These are phyloP conservation scores for Xylariaceae sp. DNA, from an alignment of 2,329 filamentous ascomycete species.

Conservation along the genomic window DNA sequence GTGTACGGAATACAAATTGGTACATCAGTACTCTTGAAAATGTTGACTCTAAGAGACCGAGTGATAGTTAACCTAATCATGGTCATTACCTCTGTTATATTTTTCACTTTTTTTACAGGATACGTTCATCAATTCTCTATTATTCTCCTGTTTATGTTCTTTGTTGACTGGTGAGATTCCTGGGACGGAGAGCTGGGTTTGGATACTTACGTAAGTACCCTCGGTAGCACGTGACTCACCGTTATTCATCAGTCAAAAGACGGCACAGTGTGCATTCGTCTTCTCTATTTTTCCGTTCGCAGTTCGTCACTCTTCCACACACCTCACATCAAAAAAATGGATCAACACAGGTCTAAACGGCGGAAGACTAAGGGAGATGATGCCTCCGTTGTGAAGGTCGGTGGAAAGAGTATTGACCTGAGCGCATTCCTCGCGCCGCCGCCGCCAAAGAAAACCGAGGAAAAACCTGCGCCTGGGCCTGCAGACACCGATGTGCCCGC, in stretches of 20 bases:
- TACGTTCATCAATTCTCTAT: too few species aligned
- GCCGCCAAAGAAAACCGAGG: conserved; percentile 25
- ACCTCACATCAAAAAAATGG: conserved; percentile 19
- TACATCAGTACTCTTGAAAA: too few species aligned
- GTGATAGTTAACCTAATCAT: too few species aligned
- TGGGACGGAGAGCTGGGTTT: too few species aligned
- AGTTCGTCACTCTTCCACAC: not conserved
- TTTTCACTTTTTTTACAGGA: too few species aligned
- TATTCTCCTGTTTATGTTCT: too few species aligned
- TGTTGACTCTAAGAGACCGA: too few species aligned
- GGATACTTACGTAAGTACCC: too few species aligned
- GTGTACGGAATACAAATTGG: too few species aligned
- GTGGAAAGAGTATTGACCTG: conserved; percentile 45
- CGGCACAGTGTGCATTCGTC: conserved; percentile 14
- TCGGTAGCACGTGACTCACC: conserved; percentile 12
- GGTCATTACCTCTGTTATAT: too few species aligned
- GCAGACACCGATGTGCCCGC: conserved; percentile 3
- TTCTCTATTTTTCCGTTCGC: conserved; percentile 6
- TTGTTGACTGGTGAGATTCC: too few species aligned
- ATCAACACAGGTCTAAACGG: conserved; percentile 35
- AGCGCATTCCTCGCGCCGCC: conserved; percentile 41
- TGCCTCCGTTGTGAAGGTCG: conserved; percentile 40
- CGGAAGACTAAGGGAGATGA: conserved; percentile 32
- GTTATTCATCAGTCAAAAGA: not conserved
- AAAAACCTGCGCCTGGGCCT: conserved; percentile 12